phyloP scores from a whole-genome alignment of 352 stramenopile genomes.

The Pythium rishiriense region DNA sequence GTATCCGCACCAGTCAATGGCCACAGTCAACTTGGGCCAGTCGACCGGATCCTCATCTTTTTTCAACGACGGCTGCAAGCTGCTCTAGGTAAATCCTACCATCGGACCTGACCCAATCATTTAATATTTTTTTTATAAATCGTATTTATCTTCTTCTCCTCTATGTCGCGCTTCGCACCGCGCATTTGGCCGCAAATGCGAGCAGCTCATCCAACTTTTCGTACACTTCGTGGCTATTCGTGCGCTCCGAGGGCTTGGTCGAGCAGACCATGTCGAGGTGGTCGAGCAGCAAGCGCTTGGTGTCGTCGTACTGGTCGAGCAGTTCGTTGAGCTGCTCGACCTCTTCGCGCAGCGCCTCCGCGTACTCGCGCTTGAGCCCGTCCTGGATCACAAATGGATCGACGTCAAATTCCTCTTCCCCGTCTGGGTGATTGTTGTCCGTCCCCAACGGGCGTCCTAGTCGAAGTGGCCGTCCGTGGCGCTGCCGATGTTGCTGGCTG shows the following conservation, averaged over 20 bases:
- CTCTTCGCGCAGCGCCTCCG: constrained; percentile 37
- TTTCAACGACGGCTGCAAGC: constrained; percentile 48
- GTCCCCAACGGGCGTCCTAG: not conserved
- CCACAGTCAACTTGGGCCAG: constrained; percentile 40
- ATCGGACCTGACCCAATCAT: not conserved
- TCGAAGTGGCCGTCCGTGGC: not conserved
- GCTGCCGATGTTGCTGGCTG: not conserved
- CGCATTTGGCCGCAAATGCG: constrained; percentile 39
- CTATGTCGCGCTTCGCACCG: constrained; percentile 5
- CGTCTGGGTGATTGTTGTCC: not conserved
- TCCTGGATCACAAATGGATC: constrained; percentile 12
- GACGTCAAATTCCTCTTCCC: not conserved
- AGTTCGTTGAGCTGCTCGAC: constrained; percentile 44
- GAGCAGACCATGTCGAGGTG: constrained; percentile 53
- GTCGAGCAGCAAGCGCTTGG: constrained; percentile 57
- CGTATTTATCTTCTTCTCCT: constrained; percentile 2
- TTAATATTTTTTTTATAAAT: not conserved
- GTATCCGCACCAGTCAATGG: not conserved
- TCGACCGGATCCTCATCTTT: constrained; percentile 25
- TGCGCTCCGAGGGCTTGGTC: constrained; percentile 52
- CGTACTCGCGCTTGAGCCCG: constrained; percentile 33
- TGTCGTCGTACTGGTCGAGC: constrained; percentile 52
- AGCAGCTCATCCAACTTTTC: constrained; percentile 58
- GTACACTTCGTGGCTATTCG: constrained; percentile 44
- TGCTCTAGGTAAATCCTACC: constrained; percentile 22